Base-by-base conservation (phyloP, 768 basidiomycete species). In the Gloeostereum incarnatum region DNA sequence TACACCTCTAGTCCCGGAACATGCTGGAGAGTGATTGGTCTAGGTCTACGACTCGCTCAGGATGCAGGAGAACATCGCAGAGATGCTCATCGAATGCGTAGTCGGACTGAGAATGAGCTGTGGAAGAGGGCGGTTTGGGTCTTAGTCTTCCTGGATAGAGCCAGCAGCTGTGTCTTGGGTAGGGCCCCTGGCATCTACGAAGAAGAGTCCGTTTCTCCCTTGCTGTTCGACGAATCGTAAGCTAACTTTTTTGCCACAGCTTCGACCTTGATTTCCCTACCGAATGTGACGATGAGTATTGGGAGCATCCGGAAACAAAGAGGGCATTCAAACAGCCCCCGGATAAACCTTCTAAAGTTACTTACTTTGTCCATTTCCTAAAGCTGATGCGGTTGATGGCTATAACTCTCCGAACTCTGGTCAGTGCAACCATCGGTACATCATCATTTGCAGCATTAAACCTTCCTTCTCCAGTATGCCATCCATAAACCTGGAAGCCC, bases 141-240 rank as follows among this genome's bases (percentile, higher is more conserved):
- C 24, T 23, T 47, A 8, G 46, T 47, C 19, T 11, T 36, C 25
- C 17, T 44, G 35, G 46, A 47, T 27, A 29, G 46, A 10, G 29
- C 29, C 20, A 30, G 50, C 30, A 65, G 62, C 17, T 52, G 59
- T 8, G 60, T 60, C 16, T 56, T 79, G 19, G 87, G 87, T 1
- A 65, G 86, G n/a, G 78, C 81, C 2, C 73, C 79, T 49, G 73
- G 74, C 3, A 62, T 88, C 3, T 78, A 81, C 39, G 84, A 87
- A 45, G 82, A 83, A 52, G 84, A 85, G 77, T 78, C 50, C 46
- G 77, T 65, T 31, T 20, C 17, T 43, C 20, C 24, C n/a, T n/a
- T n/a, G n/a, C n/a, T n/a, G n/a, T n/a, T n/a, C n/a, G n/a, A n/a
- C n/a, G n/a, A 8, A 9, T 17, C 39, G 27, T 35, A 36, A 31